A percentile compares a stretch with the other conserved stretches of the same genome.
phyloP scores from a whole-genome alignment of 768 basidiomycete genomes.

The Wakefieldia striispora region DNA sequence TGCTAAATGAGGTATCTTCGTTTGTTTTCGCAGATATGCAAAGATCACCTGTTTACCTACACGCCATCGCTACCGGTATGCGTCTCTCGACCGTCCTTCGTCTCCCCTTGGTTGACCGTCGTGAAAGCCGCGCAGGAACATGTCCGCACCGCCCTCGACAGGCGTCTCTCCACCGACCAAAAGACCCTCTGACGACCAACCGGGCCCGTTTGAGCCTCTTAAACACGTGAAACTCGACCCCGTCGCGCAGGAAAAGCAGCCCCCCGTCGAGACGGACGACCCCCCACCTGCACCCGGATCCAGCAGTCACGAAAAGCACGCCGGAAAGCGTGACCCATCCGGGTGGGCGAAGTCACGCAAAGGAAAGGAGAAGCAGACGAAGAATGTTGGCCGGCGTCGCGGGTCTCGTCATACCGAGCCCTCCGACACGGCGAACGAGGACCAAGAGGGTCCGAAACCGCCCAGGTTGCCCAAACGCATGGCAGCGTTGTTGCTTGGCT shows the following conservation, averaged over 20 bases:
- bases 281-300: not conserved
- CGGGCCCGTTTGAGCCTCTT: not conserved
- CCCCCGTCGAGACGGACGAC: not conserved
- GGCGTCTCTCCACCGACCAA: slow-evolving; percentile 3
- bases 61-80: too few species aligned
- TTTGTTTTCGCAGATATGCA: slow-evolving; percentile 10
- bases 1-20: slow-evolving; percentile 18
- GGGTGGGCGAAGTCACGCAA: slow-evolving; percentile 34
- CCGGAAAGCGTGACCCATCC: slow-evolving; percentile 24
- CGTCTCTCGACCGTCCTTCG: too few species aligned
- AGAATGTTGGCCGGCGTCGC: slow-evolving; percentile 39
- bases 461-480: slow-evolving; percentile 78
- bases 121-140: not conserved
- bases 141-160: slow-evolving; percentile 1
- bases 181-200: not conserved
- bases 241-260: too few species aligned
- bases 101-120: too few species aligned
- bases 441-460: slow-evolving; percentile 35
- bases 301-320: not conserved
- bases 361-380: slow-evolving; percentile 38
- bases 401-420: slow-evolving; percentile 40
- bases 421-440: slow-evolving; percentile 21
- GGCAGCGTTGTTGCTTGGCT: slow-evolving; percentile 83
- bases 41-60: not conserved
- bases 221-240: slow-evolving; percentile 16